Base-by-base conservation (phyloP, 148 eudicot species). In the Chenopodium album region DNA sequence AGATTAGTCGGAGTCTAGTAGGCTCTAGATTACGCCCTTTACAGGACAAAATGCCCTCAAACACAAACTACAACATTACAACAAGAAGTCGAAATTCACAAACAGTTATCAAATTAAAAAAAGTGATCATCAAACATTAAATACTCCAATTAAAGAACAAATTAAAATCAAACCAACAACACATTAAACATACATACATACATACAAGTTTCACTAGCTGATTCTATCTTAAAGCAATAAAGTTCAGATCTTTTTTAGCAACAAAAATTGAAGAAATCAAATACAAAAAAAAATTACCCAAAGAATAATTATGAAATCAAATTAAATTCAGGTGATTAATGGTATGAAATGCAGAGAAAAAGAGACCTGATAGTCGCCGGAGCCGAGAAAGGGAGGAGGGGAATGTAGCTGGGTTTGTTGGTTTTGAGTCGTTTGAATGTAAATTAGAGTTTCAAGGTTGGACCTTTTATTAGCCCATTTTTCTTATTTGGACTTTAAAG, bases 311-410 rank as follows among this genome's bases (percentile, higher is more conserved):
- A 41, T 5, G 44, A 41, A 41, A 41, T 41, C 44, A 41, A 41
- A 41, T 41, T 0, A 41, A 0, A 41, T 41, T 41, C 7, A 41
- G 44, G 7, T 41, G 44, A 41, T 41, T 41, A 41, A 41, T 41
- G 44, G 8, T 41, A 41, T 41, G 41, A 13, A 66, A 66, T 26
- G 34, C 71, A 9, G 71, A 29, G 1, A 66, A 67, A 67, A 26
- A 65, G 32, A 23, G 3, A n/a, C 9, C 31, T 78, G 80, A 20
- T 7, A 19, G 66, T 79, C 68, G 79, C 68, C 78, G 81, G 28
- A 22, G 66, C 66, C 9, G 44, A 50, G 44, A 10, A 26, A 19
- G 26, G 50, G 14, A 46, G 73, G 73, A 78, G 37, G 48, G 65
- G 16, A 28, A 44, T 46, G 10, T 11, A 62, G 17, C 50, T 62